phyloP scores from a whole-genome alignment of 305 asterid genomes.

The Fraxinus nigra region DNA sequence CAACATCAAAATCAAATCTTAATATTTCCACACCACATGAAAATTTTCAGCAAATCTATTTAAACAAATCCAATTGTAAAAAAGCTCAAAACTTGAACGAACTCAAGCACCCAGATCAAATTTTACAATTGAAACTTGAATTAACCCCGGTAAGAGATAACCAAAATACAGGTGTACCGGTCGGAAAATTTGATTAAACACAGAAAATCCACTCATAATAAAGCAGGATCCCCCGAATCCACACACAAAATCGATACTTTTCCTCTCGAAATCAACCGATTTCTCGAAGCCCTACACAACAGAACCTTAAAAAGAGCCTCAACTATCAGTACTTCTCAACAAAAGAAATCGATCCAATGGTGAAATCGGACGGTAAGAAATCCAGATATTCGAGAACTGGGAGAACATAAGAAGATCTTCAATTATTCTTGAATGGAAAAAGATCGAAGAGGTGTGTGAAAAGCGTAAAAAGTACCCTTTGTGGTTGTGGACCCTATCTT shows the following conservation, averaged over 20 bases:
- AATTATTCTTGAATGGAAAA: neutral
- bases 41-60: slow-evolving; percentile 20
- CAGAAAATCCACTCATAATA: slow-evolving; percentile 15
- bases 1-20: slow-evolving; percentile 27
- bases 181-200: neutral
- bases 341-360: slow-evolving; percentile 26
- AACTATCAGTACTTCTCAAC: slow-evolving; percentile 23
- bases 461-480: slow-evolving; percentile 17
- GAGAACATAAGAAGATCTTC: neutral
- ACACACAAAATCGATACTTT: slow-evolving; percentile 6
- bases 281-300: neutral
- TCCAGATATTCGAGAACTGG: neutral
- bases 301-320: neutral
- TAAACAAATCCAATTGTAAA: slow-evolving; percentile 10
- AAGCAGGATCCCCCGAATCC: neutral
- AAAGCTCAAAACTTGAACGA: neutral
- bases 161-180: slow-evolving; percentile 7
- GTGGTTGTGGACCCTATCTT: slow-evolving; percentile 29
- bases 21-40: neutral
- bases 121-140: neutral
- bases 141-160: neutral
- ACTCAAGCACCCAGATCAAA: neutral
- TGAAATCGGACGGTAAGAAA: neutral
- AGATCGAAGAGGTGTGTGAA: neutral
- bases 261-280: slow-evolving; percentile 5